Base-by-base conservation (phyloP, 1,284 basidiomycete species). In the Bondarzewia mesenterica region DNA sequence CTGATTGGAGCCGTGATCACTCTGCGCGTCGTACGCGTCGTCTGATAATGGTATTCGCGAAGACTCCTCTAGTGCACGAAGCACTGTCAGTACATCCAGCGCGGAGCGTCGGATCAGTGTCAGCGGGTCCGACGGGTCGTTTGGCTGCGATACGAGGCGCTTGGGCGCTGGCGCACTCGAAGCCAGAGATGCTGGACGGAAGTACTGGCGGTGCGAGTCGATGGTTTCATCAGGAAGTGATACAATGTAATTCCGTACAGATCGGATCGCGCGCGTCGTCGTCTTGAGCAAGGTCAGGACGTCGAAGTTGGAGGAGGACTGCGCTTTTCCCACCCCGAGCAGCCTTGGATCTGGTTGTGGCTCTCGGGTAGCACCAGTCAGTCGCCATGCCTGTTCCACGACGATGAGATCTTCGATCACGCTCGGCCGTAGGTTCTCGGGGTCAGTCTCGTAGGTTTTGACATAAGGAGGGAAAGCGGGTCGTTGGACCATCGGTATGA, bases 181-280 rank as follows among this genome's bases (percentile, higher is more conserved):
- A 51, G 58, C 69, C 56, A 64, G 67, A 57, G 58, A 74, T 53
- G 58, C 69, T 57, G 57, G 71, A 55, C 59, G 75, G 59, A 70
- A 75, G 15, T 82, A 70, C 21, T 72, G 70, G 20, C 73, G 74
- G 46, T 75, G 72, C 4, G 74, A 71, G 22, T 71, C 74, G 12
- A 76, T 68, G 2, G 75, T 73, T 53, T 89, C 86, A 58, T 87
- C 84, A 0, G 88, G 89, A 15, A 91, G 75, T 0, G 85, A 81
- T 23, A 91, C 69, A 23, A 89, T 69, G 60, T 90, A 91, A 61
- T 89, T 89, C 20, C 89, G 76, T 26, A 89, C 83, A 21, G 83
- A 80, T 32, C 89, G 78, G 48, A 93, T 80, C 4, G 85, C 79
- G 41, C 73, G 76, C 5, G 89, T 92, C 0, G 87, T 91, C 1